These are phyloP conservation scores for Simmondsia chinensis DNA, from an alignment of 148 eudicot species.

Conservation along the genomic window DNA sequence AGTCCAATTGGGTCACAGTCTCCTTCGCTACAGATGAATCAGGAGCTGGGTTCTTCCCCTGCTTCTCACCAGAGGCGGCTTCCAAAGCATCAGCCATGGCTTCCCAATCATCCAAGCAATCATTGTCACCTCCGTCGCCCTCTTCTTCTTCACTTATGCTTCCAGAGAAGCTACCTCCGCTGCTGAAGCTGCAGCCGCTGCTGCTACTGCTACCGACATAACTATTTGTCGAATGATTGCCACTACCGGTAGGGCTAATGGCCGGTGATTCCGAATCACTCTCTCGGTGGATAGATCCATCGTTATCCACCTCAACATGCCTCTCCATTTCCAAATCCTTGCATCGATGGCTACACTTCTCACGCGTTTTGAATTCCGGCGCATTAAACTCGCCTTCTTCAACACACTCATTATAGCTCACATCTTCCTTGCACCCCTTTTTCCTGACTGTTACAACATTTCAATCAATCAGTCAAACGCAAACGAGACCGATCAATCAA, in stretches of 20 bases:
- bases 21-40: slow-evolving; percentile 14
- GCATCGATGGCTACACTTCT: slow-evolving; percentile 18
- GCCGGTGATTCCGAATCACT: slow-evolving; percentile 57
- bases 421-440: slow-evolving; percentile 39
- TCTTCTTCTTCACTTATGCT: slow-evolving; percentile 64
- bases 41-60: slow-evolving; percentile 10
- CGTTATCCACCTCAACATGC: slow-evolving; percentile 28
- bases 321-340: slow-evolving; percentile 29
- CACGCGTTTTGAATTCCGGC: slow-evolving; percentile 6
- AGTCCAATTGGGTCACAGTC: slow-evolving; percentile 5
- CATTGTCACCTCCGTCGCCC: slow-evolving; percentile 42
- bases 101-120: slow-evolving; percentile 92
- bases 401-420: slow-evolving; percentile 14
- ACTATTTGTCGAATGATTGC: slow-evolving; percentile 26
- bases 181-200: slow-evolving; percentile 39
- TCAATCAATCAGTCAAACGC: slow-evolving; percentile 1
- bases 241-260: slow-evolving; percentile 53
- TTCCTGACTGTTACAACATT: slow-evolving; percentile 36
- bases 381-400: slow-evolving; percentile 6
- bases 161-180: slow-evolving; percentile 49
- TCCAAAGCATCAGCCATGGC: slow-evolving; percentile 83
- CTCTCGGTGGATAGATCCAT: slow-evolving; percentile 22
- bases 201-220: slow-evolving; percentile 45
- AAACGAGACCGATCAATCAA: neutral
- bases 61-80: slow-evolving; percentile 30